Evolutionary conservation across 805 yeast genomes (phyloP).

Genomic region (Wickerhamomyces silvicola): DNA sequence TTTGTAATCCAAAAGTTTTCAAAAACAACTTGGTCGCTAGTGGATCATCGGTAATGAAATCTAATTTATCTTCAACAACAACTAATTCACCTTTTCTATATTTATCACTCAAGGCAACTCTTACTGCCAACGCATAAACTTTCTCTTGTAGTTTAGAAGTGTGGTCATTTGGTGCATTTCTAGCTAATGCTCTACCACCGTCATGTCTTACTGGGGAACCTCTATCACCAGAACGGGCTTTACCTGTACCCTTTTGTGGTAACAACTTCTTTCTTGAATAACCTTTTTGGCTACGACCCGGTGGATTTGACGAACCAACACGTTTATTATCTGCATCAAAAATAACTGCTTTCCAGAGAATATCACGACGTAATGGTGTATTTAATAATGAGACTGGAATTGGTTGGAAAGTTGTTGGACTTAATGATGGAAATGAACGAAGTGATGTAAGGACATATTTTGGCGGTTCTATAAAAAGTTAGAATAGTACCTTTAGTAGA

Average conservation of each 20-base stretch:
- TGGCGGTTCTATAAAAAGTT: slow-evolving; percentile 44
- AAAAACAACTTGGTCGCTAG: slow-evolving; percentile 45
- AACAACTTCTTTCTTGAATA: slow-evolving; percentile 76
- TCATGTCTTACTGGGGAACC: slow-evolving; percentile 88
- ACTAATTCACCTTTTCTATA: slow-evolving; percentile 69
- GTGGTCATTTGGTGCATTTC: slow-evolving; percentile 86
- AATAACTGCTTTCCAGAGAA: slow-evolving; percentile 90
- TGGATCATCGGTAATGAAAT: slow-evolving; percentile 32
- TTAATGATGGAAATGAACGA: slow-evolving; percentile 83
- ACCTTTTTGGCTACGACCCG: slow-evolving; percentile 81
- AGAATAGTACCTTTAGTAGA: background rate
- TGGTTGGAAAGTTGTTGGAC: slow-evolving; percentile 74
- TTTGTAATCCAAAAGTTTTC: slow-evolving; percentile 40
- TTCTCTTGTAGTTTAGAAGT: slow-evolving; percentile 70
- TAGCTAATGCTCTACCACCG: slow-evolving; percentile 86
- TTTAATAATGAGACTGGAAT: slow-evolving; percentile 66
- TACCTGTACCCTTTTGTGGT: slow-evolving; percentile 92
- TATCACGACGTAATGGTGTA: slow-evolving; percentile 79
- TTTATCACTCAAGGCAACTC: slow-evolving; percentile 75
- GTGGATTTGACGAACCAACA: slow-evolving; percentile 84
- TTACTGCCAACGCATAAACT: slow-evolving; percentile 68
- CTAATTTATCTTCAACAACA: slow-evolving; percentile 47
- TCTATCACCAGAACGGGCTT: slow-evolving; percentile 93
- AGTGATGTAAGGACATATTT: slow-evolving; percentile 69
- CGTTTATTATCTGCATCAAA: slow-evolving; percentile 85